Conservation (phyloP, 2,329 filamentous ascomycete species). For the Pseudogymnoascus sp. region DNA sequence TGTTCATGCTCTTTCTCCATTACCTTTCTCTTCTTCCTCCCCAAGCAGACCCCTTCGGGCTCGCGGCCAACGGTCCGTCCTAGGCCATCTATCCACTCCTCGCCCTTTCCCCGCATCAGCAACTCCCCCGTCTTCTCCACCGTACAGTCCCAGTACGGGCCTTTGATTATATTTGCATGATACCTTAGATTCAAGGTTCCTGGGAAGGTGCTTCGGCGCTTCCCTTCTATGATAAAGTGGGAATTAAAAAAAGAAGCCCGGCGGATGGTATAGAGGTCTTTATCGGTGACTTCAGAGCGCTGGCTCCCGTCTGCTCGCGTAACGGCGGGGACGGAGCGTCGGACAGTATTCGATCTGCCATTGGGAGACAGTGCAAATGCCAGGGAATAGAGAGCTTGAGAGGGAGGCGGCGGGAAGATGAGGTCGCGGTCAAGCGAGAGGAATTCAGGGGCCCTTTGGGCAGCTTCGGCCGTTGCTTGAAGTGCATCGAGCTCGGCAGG, state of each 20-base stretch:
- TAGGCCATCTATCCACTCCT: conserved; percentile 11
- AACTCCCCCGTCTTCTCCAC: conserved; percentile 4
- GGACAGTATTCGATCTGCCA: not conserved
- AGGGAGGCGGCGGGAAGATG: conserved; percentile 3
- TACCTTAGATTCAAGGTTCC: not conserved
- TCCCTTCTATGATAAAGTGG: not conserved
- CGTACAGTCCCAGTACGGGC: not conserved
- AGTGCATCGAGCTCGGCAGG: not conserved
- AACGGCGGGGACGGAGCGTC: conserved; percentile 2
- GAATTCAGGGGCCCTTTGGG: not conserved
- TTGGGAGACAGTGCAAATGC: not conserved
- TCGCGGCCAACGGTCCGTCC: conserved; percentile 6
- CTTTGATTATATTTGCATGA: not conserved
- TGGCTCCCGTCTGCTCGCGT: not conserved
- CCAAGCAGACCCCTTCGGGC: not conserved
- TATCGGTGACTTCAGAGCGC: conserved; percentile 7
- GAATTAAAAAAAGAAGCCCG: not conserved
- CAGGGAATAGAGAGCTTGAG: conserved; percentile 8
- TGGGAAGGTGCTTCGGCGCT: conserved; percentile 6
- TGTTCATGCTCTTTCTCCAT: conserved; percentile 8
- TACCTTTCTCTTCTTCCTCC: conserved; percentile 7
- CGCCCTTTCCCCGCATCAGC: not conserved
- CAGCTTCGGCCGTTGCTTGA: not conserved
- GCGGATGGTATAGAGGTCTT: not conserved
- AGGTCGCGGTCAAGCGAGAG: conserved; percentile 10